Evolutionary conservation across 768 basidiomycete genomes (phyloP), one percentile per base, ranked within the genome.

Genomic region (Hebeloma cylindrosporum): DNA sequence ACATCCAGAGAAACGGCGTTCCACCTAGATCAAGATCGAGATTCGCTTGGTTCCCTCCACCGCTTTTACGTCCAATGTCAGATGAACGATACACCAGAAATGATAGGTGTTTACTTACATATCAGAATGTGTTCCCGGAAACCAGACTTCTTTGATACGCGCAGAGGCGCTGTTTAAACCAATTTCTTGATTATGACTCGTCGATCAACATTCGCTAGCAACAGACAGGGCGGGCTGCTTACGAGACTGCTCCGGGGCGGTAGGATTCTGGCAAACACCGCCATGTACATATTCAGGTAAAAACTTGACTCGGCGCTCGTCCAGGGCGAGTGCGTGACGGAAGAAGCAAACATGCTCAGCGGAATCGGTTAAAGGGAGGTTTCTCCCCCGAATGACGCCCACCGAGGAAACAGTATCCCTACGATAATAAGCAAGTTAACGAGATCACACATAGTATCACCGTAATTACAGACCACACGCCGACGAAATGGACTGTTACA

Each of bases 331-430:
- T 3, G 67, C 65, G 54, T 68, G 67, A 2, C 67, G 61, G 38
- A 68, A 65, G 36, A 48, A 60, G 27, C 63, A 64, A 13, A 65
- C 53, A 36, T 65, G 63, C 3, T 42, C n/a, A 0, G 47, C 53
- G 20, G 52, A 17, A 27, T 36, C 30, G 9, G 55, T 60, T 11
- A 34, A 35, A 3, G 57, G 64, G 1, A 60, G 43, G 27, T 46
- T 43, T 25, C 43, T 26, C 43, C 31, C 48, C 10, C 63, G 52
- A 2, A 44, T 32, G n/a, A 67, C 17, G 1, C 66, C 66, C n/a
- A 67, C 50, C 0, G 66, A 66, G 3, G 66, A 67, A 2, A 65
- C 63, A 13, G 66, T 67, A 51, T 68, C 66, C 66, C 66, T 67
- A 7, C 21, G 2, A 17, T n/a, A 29, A 28, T 18, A 11, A n/a